These are phyloP conservation scores for Alectoria sarmentosa DNA, from an alignment of 495 filamentous ascomycete species.

Conservation along the genomic window DNA sequence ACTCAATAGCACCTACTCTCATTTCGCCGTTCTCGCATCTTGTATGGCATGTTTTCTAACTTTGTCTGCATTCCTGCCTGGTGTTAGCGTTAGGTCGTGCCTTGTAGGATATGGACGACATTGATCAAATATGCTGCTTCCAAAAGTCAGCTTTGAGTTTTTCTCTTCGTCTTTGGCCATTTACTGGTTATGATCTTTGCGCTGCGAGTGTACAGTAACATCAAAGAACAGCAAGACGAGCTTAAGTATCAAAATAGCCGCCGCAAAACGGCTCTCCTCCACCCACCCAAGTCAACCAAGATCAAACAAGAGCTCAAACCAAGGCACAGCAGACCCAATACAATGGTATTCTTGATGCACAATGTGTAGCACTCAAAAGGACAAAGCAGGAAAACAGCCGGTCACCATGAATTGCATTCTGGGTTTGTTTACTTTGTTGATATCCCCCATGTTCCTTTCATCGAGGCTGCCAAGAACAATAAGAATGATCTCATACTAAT, in stretches of 20 bases:
- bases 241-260: not conserved
- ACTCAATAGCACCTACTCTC: not conserved
- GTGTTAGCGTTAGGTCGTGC: not conserved
- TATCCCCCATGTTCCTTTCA: not conserved
- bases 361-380: not conserved
- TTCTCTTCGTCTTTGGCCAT: not conserved
- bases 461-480: not conserved
- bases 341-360: not conserved
- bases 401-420: not conserved
- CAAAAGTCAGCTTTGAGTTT: not conserved
- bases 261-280: not conserved
- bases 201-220: not conserved
- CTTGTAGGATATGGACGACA: conserved; percentile 5
- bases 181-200: not conserved
- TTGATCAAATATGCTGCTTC: not conserved
- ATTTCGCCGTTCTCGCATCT: not conserved
- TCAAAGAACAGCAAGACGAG: not conserved
- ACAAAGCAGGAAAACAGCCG: not conserved
- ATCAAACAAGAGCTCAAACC: not conserved
- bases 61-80: not conserved
- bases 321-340: not conserved
- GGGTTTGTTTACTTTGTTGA: not conserved
- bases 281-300: not conserved
- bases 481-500: not conserved
- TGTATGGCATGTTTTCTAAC: not conserved